Conservation (phyloP, 192 early-diverging fungal species). For the Backusella sp. region DNA sequence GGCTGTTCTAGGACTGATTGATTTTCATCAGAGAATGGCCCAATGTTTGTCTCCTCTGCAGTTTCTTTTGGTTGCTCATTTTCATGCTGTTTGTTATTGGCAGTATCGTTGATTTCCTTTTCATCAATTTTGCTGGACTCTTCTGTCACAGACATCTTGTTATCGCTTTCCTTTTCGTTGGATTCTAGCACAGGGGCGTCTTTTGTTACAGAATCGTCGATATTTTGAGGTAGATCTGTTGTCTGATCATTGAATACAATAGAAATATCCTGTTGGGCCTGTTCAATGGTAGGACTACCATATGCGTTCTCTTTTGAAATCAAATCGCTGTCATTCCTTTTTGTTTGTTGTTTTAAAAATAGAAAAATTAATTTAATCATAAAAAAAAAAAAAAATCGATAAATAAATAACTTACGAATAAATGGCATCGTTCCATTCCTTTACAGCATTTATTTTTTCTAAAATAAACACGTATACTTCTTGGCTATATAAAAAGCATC, state of each 20-base stretch:
- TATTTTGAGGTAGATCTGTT: neutral
- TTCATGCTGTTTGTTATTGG: neutral
- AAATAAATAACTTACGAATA: slow-evolving; percentile 5
- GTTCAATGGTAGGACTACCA: neutral
- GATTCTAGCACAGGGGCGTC: neutral
- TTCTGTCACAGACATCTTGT: neutral
- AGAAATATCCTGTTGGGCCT: neutral
- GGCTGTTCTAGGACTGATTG: neutral
- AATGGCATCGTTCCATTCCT: neutral
- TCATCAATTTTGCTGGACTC: neutral
- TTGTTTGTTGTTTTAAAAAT: neutral
- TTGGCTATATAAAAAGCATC: neutral
- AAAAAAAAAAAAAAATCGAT: neutral
- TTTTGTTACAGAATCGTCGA: neutral
- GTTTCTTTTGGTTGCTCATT: neutral
- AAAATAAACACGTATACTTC: slow-evolving; percentile 2
- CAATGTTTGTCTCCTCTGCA: neutral
- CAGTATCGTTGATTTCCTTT: neutral
- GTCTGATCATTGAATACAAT: neutral
- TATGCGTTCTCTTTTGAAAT: neutral
- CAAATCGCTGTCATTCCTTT: neutral
- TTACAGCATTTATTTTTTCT: neutral
- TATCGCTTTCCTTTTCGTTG: neutral
- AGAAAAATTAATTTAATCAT: slow-evolving; percentile 3
- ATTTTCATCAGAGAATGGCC: neutral